phyloP scores from a whole-genome alignment of 768 basidiomycete genomes.

The Vararia minispora region DNA sequence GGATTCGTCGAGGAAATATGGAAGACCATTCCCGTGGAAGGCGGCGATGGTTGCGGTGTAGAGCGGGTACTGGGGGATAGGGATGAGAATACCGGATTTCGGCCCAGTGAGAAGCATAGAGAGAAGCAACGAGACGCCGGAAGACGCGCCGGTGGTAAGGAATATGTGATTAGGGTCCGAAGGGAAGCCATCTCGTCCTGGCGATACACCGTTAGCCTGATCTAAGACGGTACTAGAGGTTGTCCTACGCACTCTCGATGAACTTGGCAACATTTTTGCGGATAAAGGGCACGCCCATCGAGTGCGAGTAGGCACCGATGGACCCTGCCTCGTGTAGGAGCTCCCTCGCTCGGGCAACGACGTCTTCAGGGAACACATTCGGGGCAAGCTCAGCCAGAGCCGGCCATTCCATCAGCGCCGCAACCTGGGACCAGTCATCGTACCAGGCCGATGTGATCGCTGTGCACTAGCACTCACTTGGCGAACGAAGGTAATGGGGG shows the following conservation, averaged over 20 bases:
- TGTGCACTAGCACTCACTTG: slow-evolving; percentile 47
- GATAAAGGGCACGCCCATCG: slow-evolving; percentile 85
- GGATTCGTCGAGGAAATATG: slow-evolving; percentile 82
- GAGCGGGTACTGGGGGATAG: slow-evolving; percentile 96
- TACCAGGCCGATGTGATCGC: not conserved
- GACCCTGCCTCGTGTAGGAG: slow-evolving; percentile 82
- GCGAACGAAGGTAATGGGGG: slow-evolving; percentile 82
- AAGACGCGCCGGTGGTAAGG: slow-evolving; percentile 90
- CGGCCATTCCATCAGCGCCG: slow-evolving; percentile 88
- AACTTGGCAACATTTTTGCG: slow-evolving; percentile 83
- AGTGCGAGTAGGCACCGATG: slow-evolving; percentile 92
- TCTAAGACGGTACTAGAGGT: not conserved
- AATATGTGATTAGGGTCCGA: slow-evolving; percentile 80
- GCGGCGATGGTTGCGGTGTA: slow-evolving; percentile 94
- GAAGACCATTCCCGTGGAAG: slow-evolving; percentile 65
- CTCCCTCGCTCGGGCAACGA: slow-evolving; percentile 70
- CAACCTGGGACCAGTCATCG: slow-evolving; percentile 41
- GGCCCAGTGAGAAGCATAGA: slow-evolving; percentile 64
- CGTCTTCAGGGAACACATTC: slow-evolving; percentile 76
- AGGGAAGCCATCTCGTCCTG: slow-evolving; percentile 86
- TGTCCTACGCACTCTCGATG: slow-evolving; percentile 56
- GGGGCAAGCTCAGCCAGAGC: slow-evolving; percentile 68
- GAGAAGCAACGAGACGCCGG: slow-evolving; percentile 83
- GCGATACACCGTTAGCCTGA: slow-evolving; percentile 1
- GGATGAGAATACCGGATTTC: slow-evolving; percentile 75